Percentiles rank a stretch among this genome's conserved stretches.
Conservation (phyloP, 163 green algal genomes). For the Chlamydomonas reinhardtii region DNA sequence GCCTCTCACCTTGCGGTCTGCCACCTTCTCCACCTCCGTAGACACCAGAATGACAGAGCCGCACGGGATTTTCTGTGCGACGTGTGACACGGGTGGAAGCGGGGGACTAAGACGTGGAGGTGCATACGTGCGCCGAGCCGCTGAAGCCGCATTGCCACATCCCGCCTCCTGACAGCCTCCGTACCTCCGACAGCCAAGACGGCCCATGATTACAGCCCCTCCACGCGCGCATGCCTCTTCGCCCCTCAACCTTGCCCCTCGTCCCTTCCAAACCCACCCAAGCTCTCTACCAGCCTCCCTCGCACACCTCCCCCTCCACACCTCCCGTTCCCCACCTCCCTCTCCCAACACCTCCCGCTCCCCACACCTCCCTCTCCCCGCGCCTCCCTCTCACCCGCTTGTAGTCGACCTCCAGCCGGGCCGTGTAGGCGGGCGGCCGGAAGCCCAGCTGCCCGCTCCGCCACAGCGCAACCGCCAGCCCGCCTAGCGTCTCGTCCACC, state of each 20-base stretch:
- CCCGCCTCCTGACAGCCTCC: no score
- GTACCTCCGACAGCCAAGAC: no score
- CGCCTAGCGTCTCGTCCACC: constrained; percentile 71
- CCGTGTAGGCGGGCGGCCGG: constrained; percentile 63
- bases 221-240: no score
- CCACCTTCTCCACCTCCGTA: constrained; percentile 53
- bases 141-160: no score
- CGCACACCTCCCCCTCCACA: no score
- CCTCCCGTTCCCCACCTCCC: background rate
- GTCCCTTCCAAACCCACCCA: no score
- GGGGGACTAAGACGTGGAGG: no score
- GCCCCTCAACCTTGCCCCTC: no score
- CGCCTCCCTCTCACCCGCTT: constrained; percentile 25
- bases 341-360: background rate
- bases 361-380: background rate
- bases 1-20: constrained; percentile 61
- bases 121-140: no score
- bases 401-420: constrained; percentile 73
- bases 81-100: no score
- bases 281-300: no score
- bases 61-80: constrained; percentile 51
- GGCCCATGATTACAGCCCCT: no score
- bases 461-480: constrained; percentile 64
- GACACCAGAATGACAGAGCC: constrained; percentile 51
- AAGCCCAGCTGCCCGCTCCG: constrained; percentile 60